Percentiles rank a stretch among this genome's conserved stretches.
phyloP scores from a whole-genome alignment of 352 stramenopile genomes.

The Globisporangium acanthophoron region DNA sequence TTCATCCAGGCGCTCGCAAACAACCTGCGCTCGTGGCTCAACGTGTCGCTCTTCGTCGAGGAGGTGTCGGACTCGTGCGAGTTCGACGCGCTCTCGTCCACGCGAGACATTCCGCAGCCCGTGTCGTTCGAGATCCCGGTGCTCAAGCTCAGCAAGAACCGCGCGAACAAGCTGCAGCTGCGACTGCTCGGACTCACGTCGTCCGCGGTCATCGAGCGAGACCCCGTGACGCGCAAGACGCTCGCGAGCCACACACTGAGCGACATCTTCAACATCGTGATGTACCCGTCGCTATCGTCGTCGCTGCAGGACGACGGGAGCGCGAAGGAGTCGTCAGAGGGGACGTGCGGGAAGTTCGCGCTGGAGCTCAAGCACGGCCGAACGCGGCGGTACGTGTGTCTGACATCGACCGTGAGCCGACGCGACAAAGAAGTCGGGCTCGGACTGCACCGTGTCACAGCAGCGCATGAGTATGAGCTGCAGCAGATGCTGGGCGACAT shows the following conservation, averaged over 20 bases:
- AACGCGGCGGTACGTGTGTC: slow-evolving; percentile 68
- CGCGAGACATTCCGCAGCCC: slow-evolving; percentile 69
- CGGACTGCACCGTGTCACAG: slow-evolving; percentile 43
- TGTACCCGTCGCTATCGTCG: slow-evolving; percentile 79
- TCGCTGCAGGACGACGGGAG: slow-evolving; percentile 34
- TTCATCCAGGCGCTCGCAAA: slow-evolving; percentile 86
- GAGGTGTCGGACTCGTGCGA: slow-evolving; percentile 81
- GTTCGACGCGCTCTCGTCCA: slow-evolving; percentile 77
- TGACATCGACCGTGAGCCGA: slow-evolving; percentile 53
- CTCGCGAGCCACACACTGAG: slow-evolving; percentile 58
- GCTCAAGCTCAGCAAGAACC: slow-evolving; percentile 82
- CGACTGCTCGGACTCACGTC: slow-evolving; percentile 66
- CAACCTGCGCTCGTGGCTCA: slow-evolving; percentile 84
- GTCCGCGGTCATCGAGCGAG: slow-evolving; percentile 65
- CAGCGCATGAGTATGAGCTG: slow-evolving; percentile 62
- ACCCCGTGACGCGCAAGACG: slow-evolving; percentile 65
- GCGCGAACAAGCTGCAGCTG: slow-evolving; percentile 63
- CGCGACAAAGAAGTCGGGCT: slow-evolving; percentile 78
- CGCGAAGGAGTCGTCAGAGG: slow-evolving; percentile 45
- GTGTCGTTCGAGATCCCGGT: slow-evolving; percentile 84
- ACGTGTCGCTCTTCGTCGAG: slow-evolving; percentile 74
- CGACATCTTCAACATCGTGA: slow-evolving; percentile 85
- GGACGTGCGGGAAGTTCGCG: slow-evolving; percentile 71
- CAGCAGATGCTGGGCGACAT: slow-evolving; percentile 68
- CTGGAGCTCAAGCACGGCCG: slow-evolving; percentile 80